Conservation (phyloP, 129 eudicot genomes). For the Saussurea involucrata region DNA sequence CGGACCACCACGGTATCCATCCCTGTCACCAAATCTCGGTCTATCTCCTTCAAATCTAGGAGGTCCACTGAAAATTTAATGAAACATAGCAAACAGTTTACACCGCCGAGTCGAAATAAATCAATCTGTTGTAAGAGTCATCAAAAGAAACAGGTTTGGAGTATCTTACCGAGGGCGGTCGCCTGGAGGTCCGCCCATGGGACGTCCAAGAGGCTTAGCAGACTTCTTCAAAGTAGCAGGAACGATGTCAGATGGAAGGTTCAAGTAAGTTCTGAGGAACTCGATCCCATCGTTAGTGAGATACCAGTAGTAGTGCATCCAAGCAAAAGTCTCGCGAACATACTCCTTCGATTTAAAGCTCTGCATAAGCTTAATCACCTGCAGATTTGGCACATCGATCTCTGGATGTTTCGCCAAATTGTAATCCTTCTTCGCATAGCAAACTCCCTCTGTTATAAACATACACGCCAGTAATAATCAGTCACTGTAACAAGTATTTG, state of each 20-base stretch:
- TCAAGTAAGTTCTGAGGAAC: slow-evolving; percentile 88
- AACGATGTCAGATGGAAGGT: slow-evolving; percentile 91
- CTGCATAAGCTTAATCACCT: slow-evolving; percentile 99
- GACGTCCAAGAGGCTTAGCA: slow-evolving; percentile 89
- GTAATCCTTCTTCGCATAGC: slow-evolving; percentile 90
- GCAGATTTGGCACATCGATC: slow-evolving; percentile 92
- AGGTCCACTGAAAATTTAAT: slow-evolving; percentile 62
- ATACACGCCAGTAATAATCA: background rate
- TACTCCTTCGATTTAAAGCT: slow-evolving; percentile 97
- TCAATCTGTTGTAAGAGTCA: background rate
- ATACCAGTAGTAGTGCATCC: slow-evolving; percentile 99
- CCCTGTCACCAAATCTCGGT: slow-evolving; percentile 86
- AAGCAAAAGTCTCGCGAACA: slow-evolving; percentile 92
- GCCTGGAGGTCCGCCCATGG: slow-evolving; percentile 86
- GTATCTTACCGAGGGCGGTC: slow-evolving; percentile 74
- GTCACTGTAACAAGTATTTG: background rate
- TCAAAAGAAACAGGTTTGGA: background rate
- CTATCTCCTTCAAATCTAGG: slow-evolving; percentile 84
- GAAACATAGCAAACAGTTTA: background rate
- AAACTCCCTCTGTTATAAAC: slow-evolving; percentile 76
- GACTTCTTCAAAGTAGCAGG: slow-evolving; percentile 93
- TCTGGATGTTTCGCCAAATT: slow-evolving; percentile 97
- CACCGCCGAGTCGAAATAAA: background rate
- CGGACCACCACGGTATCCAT: slow-evolving; percentile 88
- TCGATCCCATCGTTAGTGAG: slow-evolving; percentile 94